A percentile compares a stretch with the other conserved stretches of the same genome.
Evolutionary conservation across 1,139 yeast genomes (phyloP).

Genomic region (Candida smagusa): DNA sequence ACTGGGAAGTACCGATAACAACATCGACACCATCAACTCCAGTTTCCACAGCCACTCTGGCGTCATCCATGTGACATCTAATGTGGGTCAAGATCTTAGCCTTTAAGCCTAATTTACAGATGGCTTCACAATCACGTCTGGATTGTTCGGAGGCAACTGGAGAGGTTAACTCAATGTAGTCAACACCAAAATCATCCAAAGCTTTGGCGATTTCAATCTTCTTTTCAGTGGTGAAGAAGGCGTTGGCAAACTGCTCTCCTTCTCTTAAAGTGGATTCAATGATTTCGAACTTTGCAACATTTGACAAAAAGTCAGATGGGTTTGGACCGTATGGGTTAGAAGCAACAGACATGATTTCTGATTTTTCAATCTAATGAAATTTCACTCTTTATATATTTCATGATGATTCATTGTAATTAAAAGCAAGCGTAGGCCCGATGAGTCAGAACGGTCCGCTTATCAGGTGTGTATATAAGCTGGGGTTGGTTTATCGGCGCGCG

Average conservation of each 20-base stretch:
- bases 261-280: constrained; percentile 96
- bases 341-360: constrained; percentile 7
- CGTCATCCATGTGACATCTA: constrained; percentile 99
- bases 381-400: constrained; percentile 1
- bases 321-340: constrained; percentile 91
- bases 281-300: constrained; percentile 83
- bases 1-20: constrained; percentile 96
- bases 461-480: too few relatives aligned
- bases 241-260: constrained; percentile 98
- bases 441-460: too few relatives aligned
- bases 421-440: too few relatives aligned
- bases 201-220: constrained; percentile 98
- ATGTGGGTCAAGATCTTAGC: constrained; percentile 91
- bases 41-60: constrained; percentile 92
- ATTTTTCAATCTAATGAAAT: not conserved
- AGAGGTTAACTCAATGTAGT: constrained; percentile 93
- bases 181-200: constrained; percentile 95
- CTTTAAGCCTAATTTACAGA: constrained; percentile 93
- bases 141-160: constrained; percentile 98
- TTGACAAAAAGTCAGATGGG: constrained; percentile 88
- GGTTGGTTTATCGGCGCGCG: too few relatives aligned
- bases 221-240: constrained; percentile 91
- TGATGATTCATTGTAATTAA: not conserved
- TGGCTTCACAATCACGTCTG: constrained; percentile 92
- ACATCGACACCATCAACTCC: constrained; percentile 99